Conservation (phyloP, 441 rosid genomes). For the Pelargonium australe region DNA sequence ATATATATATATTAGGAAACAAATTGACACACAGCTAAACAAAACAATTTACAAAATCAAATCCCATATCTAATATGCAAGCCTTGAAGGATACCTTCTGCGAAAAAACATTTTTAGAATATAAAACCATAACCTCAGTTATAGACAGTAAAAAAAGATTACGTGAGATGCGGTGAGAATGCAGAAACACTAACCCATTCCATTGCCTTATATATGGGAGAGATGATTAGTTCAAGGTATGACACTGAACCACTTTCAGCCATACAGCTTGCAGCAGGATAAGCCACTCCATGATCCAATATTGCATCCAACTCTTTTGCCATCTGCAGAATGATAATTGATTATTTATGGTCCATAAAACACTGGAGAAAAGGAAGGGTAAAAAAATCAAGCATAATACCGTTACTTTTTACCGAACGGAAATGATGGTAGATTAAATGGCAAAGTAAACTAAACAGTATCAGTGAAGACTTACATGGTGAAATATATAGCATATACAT, state of each 20-base stretch:
- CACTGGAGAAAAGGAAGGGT: background rate
- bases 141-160: background rate
- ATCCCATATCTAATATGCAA: background rate
- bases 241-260: constrained; percentile 61
- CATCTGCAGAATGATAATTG: constrained; percentile 51
- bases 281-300: constrained; percentile 87
- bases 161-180: constrained; percentile 9
- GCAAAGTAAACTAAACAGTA: constrained; percentile 11
- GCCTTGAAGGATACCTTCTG: background rate
- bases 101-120: background rate
- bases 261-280: constrained; percentile 56
- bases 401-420: background rate
- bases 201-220: constrained; percentile 64
- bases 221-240: constrained; percentile 70
- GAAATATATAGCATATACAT: constrained; percentile 96
- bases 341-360: background rate
- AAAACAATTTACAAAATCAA: background rate
- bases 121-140: background rate
- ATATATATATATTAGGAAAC: background rate
- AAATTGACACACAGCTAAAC: background rate
- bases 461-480: constrained; percentile 59
- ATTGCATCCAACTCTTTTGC: constrained; percentile 93
- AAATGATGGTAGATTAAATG: background rate
- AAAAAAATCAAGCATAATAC: background rate
- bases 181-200: constrained; percentile 44